Percentiles rank a stretch among this genome's conserved stretches.
phyloP scores from a whole-genome alignment of 345 rosid genomes.

The Anacardium occidentale region DNA sequence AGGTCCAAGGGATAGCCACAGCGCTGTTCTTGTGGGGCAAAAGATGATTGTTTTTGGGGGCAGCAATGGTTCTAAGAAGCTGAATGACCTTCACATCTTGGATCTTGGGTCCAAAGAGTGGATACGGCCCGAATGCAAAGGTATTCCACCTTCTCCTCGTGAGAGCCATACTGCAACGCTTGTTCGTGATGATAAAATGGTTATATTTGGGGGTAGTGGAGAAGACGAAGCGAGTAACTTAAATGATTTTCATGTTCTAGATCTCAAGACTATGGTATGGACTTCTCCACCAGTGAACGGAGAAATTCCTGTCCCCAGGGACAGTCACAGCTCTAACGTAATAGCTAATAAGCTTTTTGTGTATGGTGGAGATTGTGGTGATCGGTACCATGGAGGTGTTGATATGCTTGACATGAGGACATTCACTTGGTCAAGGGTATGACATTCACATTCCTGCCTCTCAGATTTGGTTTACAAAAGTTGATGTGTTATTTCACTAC shows the following conservation, averaged over 20 bases:
- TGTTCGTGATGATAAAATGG: slow-evolving; percentile 41
- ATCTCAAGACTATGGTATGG: slow-evolving; percentile 66
- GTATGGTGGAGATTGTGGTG: slow-evolving; percentile 75
- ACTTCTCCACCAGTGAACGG: slow-evolving; percentile 52
- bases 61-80: slow-evolving; percentile 67
- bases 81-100: slow-evolving; percentile 61
- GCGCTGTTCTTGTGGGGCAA: slow-evolving; percentile 54
- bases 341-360: slow-evolving; percentile 50
- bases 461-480: neutral
- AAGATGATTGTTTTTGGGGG: slow-evolving; percentile 75
- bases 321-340: slow-evolving; percentile 62
- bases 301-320: slow-evolving; percentile 65
- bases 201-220: slow-evolving; percentile 78
- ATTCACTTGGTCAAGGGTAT: slow-evolving; percentile 66
- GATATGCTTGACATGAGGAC: slow-evolving; percentile 49
- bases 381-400: slow-evolving; percentile 61
- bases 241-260: slow-evolving; percentile 64
- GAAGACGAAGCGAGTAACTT: slow-evolving; percentile 71
- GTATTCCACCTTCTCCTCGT: slow-evolving; percentile 57
- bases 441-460: slow-evolving; percentile 7
- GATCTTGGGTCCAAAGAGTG: slow-evolving; percentile 58
- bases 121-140: slow-evolving; percentile 45
- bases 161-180: slow-evolving; percentile 78
- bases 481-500: too few species aligned
- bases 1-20: slow-evolving; percentile 80